Conservation (phyloP, 2,329 filamentous ascomycete genomes). For the Hypoxylon sp. region DNA sequence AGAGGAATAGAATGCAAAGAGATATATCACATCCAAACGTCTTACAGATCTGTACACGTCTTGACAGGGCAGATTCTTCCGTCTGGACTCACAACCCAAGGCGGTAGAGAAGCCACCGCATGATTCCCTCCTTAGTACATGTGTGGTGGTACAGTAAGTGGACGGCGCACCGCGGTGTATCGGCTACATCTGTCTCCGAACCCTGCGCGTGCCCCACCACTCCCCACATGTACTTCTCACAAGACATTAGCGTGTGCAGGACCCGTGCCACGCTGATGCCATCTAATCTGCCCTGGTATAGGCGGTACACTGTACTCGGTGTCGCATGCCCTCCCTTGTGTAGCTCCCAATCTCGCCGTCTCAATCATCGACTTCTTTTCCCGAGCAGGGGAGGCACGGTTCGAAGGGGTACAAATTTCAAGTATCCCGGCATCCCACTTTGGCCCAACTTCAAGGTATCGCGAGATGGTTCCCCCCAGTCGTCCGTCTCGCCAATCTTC, state of each 20-base stretch:
- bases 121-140: slow-evolving; percentile 14
- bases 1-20: background rate
- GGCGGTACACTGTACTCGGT: background rate
- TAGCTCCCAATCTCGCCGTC: too few species aligned
- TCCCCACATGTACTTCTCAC: background rate
- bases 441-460: slow-evolving; percentile 30
- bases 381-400: slow-evolving; percentile 20
- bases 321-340: background rate
- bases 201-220: background rate
- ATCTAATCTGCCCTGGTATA: background rate
- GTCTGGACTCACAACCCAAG: too few species aligned
- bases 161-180: too few species aligned
- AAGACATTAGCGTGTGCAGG: background rate
- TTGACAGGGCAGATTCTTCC: background rate
- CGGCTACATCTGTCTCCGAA: background rate
- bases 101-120: too few species aligned
- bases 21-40: background rate
- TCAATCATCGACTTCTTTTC: slow-evolving; percentile 31
- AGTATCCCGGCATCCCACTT: slow-evolving; percentile 29
- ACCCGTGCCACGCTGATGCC: background rate
- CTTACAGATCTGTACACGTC: slow-evolving; percentile 1
- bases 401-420: slow-evolving; percentile 31
- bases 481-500: background rate
- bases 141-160: too few species aligned
- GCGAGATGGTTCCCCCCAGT: slow-evolving; percentile 29